phyloP scores from a whole-genome alignment of 352 stramenopile genomes.

The Globisporangium nunn region DNA sequence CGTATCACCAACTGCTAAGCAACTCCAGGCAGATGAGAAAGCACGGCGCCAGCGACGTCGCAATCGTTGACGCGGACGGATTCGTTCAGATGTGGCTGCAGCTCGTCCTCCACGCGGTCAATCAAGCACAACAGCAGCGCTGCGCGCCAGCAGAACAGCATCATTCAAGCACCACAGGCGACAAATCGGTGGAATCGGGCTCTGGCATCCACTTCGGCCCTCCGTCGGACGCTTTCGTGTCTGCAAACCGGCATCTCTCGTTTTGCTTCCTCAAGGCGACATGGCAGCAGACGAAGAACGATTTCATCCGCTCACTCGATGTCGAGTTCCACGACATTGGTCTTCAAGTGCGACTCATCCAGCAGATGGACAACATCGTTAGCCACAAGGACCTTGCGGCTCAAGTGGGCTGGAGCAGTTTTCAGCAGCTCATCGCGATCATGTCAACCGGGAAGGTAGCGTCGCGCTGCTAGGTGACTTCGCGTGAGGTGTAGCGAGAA shows the following conservation, averaged over 20 bases:
- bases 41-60: neutral
- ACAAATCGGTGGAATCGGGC: neutral
- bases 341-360: slow-evolving; percentile 33
- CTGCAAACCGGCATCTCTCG: slow-evolving; percentile 23
- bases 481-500: neutral
- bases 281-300: slow-evolving; percentile 38
- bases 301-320: slow-evolving; percentile 31
- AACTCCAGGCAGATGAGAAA: slow-evolving; percentile 3
- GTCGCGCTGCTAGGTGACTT: slow-evolving; percentile 2
- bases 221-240: slow-evolving; percentile 21
- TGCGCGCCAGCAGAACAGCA: slow-evolving; percentile 2
- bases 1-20: slow-evolving; percentile 27
- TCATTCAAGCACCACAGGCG: neutral
- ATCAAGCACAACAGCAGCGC: slow-evolving; percentile 37
- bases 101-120: slow-evolving; percentile 23
- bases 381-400: slow-evolving; percentile 3
- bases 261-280: slow-evolving; percentile 27
- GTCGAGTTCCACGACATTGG: slow-evolving; percentile 32
- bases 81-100: slow-evolving; percentile 26
- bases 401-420: slow-evolving; percentile 19
- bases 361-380: slow-evolving; percentile 33
- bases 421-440: slow-evolving; percentile 41
- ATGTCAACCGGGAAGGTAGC: slow-evolving; percentile 11
- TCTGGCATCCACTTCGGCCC: slow-evolving; percentile 25
- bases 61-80: slow-evolving; percentile 10